Evolutionary conservation across 2,329 filamentous ascomycete species (phyloP).

Genomic region (Aspergillus brasiliensis): DNA sequence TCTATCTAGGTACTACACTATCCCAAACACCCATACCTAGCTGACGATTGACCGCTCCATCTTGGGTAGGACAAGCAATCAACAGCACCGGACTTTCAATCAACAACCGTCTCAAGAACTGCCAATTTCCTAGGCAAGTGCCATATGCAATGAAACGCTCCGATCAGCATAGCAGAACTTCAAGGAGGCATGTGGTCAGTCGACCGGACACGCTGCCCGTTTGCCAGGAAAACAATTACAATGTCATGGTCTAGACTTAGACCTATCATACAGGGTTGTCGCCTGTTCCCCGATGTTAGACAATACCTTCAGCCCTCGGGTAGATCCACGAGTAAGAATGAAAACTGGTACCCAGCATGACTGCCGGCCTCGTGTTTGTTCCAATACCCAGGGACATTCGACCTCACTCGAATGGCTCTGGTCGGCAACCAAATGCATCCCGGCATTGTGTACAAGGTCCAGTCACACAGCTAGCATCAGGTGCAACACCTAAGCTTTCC

Average conservation of each 20-base stretch:
- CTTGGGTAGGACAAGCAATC: background rate
- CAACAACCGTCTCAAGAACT: background rate
- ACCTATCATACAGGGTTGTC: background rate
- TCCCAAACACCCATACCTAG: background rate
- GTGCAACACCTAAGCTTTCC: constrained; percentile 7
- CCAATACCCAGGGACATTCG: background rate
- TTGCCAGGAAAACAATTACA: background rate
- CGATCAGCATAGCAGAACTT: background rate
- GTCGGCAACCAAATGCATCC: background rate
- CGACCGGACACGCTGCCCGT: background rate
- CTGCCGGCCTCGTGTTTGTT: constrained; percentile 2
- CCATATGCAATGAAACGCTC: background rate
- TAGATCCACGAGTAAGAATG: background rate
- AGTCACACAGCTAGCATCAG: background rate
- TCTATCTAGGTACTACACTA: background rate
- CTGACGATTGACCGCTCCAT: background rate
- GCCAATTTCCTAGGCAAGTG: background rate
- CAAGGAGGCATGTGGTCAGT: constrained; percentile 7
- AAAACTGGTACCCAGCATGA: background rate
- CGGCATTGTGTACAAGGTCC: background rate
- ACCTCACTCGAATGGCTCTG: background rate
- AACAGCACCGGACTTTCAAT: background rate
- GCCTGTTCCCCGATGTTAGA: constrained; percentile 4
- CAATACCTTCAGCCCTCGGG: constrained; percentile 4
- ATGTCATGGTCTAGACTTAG: constrained; percentile 2